Conservation (phyloP, 1,284 basidiomycete genomes). For the Exobasidium cylindrosporum region DNA sequence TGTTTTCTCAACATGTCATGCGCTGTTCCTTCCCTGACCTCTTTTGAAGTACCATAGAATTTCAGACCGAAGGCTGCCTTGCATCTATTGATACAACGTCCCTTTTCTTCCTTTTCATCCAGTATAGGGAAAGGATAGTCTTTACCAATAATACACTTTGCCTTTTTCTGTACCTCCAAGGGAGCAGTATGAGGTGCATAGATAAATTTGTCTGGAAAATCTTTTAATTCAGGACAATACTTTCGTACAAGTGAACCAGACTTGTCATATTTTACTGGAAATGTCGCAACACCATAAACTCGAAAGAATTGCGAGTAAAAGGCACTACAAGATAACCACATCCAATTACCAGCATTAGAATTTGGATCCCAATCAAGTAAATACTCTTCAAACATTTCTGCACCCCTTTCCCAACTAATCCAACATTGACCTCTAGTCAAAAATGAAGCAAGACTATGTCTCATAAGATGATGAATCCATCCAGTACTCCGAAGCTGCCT, state of each 20-base stretch:
- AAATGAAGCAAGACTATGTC: constrained; percentile 63
- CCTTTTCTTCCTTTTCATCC: constrained; percentile 45
- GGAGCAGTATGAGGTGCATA: constrained; percentile 43
- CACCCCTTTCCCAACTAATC: constrained; percentile 63
- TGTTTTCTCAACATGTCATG: constrained; percentile 35
- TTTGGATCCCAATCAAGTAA: constrained; percentile 23
- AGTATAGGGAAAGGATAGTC: constrained; percentile 46
- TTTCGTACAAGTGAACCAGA: constrained; percentile 58
- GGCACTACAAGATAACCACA: constrained; percentile 60
- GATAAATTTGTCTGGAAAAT: constrained; percentile 47
- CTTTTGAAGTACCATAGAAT: constrained; percentile 32
- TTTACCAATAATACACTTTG: constrained; percentile 42
- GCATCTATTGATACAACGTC: constrained; percentile 30
- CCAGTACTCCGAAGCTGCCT: constrained; percentile 59
- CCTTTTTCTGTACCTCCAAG: constrained; percentile 39
- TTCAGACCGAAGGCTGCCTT: constrained; percentile 30
- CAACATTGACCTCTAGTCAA: constrained; percentile 62
- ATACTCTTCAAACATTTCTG: constrained; percentile 60
- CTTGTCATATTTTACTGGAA: constrained; percentile 59
- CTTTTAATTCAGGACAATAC: constrained; percentile 57
- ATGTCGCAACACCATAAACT: constrained; percentile 58
- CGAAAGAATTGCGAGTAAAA: constrained; percentile 57
- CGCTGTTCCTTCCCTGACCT: constrained; percentile 40
- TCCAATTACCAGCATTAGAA: constrained; percentile 59
- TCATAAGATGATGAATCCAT: constrained; percentile 57